Evolutionary conservation across 148 eudicot genomes (phyloP).

Genomic region (Silene uniflora): DNA sequence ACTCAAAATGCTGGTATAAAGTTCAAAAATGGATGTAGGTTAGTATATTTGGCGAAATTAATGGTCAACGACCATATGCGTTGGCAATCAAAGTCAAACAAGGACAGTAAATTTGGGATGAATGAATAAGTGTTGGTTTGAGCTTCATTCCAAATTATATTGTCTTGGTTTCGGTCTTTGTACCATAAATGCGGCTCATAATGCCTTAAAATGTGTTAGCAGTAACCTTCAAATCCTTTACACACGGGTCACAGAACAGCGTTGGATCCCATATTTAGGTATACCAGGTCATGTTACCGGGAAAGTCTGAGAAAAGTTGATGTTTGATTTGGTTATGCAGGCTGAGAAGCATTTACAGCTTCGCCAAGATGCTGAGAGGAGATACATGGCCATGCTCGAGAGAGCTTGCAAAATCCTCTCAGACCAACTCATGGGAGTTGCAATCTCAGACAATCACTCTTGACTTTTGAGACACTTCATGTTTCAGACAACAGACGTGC

Average conservation of each 20-base stretch:
- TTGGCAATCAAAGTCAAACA: too few relatives aligned
- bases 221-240: background rate
- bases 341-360: constrained; percentile 78
- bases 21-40: too few relatives aligned
- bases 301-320: background rate
- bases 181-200: too few relatives aligned
- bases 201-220: background rate
- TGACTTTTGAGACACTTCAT: constrained; percentile 22
- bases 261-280: too few relatives aligned
- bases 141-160: too few relatives aligned
- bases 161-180: background rate
- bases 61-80: too few relatives aligned
- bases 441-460: constrained; percentile 31
- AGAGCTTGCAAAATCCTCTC: constrained; percentile 71
- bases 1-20: too few relatives aligned
- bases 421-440: constrained; percentile 56
- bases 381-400: constrained; percentile 71
- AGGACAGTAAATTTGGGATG: background rate
- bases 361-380: constrained; percentile 63
- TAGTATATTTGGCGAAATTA: too few relatives aligned
- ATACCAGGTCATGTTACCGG: background rate
- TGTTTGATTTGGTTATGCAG: constrained; percentile 27
- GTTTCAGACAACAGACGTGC: constrained; percentile 22
- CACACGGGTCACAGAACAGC: too few relatives aligned
- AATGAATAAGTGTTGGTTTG: too few relatives aligned